Evolutionary conservation across 805 yeast genomes (phyloP).

Genomic region (Candida tibetensis): DNA sequence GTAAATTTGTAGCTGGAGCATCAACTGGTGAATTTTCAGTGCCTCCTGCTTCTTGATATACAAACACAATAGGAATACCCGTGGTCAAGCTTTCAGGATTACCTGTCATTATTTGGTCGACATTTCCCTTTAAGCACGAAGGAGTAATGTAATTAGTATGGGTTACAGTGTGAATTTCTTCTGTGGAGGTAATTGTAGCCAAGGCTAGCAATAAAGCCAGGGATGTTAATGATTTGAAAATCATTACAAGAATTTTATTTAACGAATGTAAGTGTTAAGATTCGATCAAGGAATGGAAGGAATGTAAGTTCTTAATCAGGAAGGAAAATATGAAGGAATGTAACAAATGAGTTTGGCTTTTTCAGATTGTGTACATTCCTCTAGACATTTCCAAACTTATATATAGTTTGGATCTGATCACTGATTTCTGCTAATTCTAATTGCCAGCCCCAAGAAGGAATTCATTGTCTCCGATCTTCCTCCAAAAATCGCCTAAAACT

Average conservation of each 20-base stretch:
- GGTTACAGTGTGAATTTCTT: slow-evolving; percentile 10
- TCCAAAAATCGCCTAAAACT: no score
- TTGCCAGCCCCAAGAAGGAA: no score
- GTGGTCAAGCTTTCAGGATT: slow-evolving; percentile 11
- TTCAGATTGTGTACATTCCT: no score
- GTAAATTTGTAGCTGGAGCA: slow-evolving; percentile 1
- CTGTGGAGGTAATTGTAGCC: slow-evolving; percentile 5
- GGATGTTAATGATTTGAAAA: slow-evolving; percentile 11
- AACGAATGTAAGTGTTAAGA: neutral
- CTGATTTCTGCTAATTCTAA: no score
- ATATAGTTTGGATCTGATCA: no score
- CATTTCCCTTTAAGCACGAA: slow-evolving; percentile 4
- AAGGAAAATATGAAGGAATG: no score
- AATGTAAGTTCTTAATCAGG: no score
- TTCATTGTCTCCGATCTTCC: no score
- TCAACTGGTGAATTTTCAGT: slow-evolving; percentile 1
- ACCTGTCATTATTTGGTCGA: slow-evolving; percentile 3
- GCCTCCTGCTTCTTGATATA: slow-evolving; percentile 17
- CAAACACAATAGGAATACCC: slow-evolving; percentile 33
- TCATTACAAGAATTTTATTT: slow-evolving; percentile 5
- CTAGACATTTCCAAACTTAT: no score
- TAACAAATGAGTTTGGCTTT: no score
- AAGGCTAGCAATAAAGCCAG: slow-evolving; percentile 12
- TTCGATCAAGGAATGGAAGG: neutral
- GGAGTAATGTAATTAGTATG: slow-evolving; percentile 12